phyloP scores from a whole-genome alignment of 441 rosid species.

The Monsonia emarginata region DNA sequence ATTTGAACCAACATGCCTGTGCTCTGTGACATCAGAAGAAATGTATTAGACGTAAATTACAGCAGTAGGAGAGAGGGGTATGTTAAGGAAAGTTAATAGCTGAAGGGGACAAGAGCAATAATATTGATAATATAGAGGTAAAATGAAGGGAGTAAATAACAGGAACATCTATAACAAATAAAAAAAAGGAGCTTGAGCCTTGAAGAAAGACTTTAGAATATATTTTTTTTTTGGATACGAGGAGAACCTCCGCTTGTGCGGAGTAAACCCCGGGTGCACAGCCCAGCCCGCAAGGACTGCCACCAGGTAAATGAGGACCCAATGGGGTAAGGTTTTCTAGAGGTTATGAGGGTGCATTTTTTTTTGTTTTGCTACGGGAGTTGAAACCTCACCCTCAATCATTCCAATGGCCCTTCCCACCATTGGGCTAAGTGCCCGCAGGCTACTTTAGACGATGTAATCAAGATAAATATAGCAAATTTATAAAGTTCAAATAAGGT shows the following conservation, averaged over 20 bases:
- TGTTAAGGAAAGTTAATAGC: background rate
- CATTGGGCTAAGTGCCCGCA: no score
- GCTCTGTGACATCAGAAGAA: conserved; percentile 45
- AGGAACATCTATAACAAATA: background rate
- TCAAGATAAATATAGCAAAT: background rate
- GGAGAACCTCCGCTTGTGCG: no score
- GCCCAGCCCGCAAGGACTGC: no score
- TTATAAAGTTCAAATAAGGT: background rate
- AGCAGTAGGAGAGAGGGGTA: background rate
- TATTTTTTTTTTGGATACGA: no score
- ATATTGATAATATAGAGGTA: background rate
- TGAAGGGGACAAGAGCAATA: conserved; percentile 4
- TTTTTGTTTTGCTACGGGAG: no score
- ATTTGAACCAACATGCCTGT: conserved; percentile 98
- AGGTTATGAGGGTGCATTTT: no score
- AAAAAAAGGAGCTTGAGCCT: background rate
- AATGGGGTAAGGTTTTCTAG: no score
- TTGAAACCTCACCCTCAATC: no score
- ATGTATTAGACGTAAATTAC: background rate
- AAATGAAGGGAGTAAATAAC: background rate
- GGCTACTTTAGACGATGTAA: no score
- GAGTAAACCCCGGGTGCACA: no score
- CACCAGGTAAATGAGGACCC: no score
- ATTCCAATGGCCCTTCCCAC: no score
- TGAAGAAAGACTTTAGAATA: background rate